Percentiles rank a stretch among this genome's conserved stretches.
These are phyloP conservation scores for Aureobasidium sp. DNA, from an alignment of 2,329 filamentous ascomycete genomes.

Conservation along the genomic window DNA sequence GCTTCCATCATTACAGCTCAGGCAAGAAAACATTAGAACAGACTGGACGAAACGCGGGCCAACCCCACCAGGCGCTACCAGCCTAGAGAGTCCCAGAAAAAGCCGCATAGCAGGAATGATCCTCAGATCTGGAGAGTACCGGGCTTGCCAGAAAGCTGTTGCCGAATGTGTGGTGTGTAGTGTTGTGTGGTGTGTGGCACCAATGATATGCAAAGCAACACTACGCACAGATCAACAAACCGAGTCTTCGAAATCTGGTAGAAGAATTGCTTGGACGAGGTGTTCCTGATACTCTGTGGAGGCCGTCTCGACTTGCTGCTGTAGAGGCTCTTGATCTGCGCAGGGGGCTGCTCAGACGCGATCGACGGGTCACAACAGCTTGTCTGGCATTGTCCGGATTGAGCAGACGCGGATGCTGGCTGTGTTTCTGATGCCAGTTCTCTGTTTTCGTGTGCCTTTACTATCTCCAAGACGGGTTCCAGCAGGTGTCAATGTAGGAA, in stretches of 20 bases:
- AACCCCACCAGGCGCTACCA: conserved; percentile 5
- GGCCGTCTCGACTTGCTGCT: conserved; percentile 6
- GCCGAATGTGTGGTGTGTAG: neutral
- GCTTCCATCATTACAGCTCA: neutral
- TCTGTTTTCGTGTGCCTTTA: neutral
- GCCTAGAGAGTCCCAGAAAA: conserved; percentile 4
- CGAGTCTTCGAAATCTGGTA: conserved; percentile 1
- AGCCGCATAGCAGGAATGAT: conserved; percentile 14
- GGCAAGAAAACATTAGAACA: neutral
- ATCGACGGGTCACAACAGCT: neutral
- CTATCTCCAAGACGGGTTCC: neutral
- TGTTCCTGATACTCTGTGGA: neutral
- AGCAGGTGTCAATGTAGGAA: conserved; percentile 8
- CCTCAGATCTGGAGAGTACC: conserved; percentile 4
- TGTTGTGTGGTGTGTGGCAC: conserved; percentile 2
- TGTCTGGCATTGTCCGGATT: conserved; percentile 8
- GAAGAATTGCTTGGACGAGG: conserved; percentile 10
- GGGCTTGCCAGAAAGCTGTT: neutral
- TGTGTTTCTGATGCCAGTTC: conserved; percentile 7
- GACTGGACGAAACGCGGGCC: neutral
- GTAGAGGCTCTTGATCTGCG: neutral
- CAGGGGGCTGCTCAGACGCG: neutral
- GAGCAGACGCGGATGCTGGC: conserved; percentile 7
- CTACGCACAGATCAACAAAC: conserved; percentile 10
- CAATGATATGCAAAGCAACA: conserved; percentile 8